These are phyloP conservation scores for Saitozyma sp. DNA, from an alignment of 768 basidiomycete species.

Conservation along the genomic window DNA sequence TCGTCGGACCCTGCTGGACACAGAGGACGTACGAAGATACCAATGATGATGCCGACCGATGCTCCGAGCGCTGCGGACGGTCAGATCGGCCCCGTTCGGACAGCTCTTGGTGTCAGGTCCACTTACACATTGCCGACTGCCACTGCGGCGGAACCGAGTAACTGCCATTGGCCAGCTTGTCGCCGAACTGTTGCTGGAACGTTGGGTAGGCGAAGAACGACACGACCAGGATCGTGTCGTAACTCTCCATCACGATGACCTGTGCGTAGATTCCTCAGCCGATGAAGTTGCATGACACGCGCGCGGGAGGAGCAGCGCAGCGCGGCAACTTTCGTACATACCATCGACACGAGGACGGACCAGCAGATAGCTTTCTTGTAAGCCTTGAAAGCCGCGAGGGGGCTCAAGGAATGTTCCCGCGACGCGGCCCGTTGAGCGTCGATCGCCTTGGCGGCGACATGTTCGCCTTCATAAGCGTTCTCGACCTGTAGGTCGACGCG, in stretches of 20 bases:
- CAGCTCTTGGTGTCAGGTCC: background rate
- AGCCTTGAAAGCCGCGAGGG: constrained; percentile 32
- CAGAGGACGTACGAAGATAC: background rate
- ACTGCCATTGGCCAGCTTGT: background rate
- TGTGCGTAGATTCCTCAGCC: background rate
- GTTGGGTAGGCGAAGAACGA: constrained; percentile 2
- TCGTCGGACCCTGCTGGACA: no score
- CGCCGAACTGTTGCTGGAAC: constrained; percentile 4
- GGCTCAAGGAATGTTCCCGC: background rate
- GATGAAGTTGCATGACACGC: background rate
- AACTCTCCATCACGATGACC: constrained; percentile 1
- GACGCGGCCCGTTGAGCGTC: no score
- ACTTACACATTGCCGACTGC: background rate
- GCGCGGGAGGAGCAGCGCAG: no score
- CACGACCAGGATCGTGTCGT: background rate
- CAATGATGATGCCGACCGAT: constrained; percentile 1
- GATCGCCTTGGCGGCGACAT: no score
- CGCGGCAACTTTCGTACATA: background rate
- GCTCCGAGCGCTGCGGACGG: no score
- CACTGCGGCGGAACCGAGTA: constrained; percentile 1
- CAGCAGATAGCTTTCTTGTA: constrained; percentile 46
- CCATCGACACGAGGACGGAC: constrained; percentile 36
- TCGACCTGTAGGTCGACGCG: no score
- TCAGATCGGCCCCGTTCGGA: no score
- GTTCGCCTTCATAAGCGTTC: no score